Conservation (phyloP, 192 early-diverging fungal species). For the Rhizophagus sp. region DNA sequence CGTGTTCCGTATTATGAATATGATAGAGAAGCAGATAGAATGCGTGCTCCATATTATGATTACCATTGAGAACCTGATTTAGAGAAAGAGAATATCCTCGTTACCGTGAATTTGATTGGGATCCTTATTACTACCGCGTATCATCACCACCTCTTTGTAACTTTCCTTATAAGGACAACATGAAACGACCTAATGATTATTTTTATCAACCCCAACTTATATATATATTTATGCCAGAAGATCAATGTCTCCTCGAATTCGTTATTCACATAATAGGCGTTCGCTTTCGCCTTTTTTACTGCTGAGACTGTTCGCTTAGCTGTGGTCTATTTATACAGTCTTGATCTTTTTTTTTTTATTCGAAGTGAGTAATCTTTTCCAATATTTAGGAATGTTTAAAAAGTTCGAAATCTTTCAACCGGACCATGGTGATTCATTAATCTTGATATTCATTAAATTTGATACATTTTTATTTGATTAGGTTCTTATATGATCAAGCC, state of each 20-base stretch:
- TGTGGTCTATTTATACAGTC: too few relatives aligned
- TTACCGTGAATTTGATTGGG: not conserved
- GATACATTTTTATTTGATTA: too few relatives aligned
- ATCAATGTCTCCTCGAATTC: not conserved
- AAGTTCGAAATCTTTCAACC: too few relatives aligned
- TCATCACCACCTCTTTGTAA: not conserved
- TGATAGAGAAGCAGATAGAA: not conserved
- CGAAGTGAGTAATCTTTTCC: too few relatives aligned
- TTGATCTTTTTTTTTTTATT: too few relatives aligned
- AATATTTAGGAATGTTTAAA: too few relatives aligned
- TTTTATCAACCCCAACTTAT: not conserved
- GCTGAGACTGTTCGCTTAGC: not conserved
- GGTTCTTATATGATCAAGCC: too few relatives aligned
- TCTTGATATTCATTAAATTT: too few relatives aligned
- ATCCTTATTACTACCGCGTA: not conserved
- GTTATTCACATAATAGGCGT: not conserved
- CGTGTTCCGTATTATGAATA: slow-evolving; percentile 5
- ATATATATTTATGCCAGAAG: not conserved
- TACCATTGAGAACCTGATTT: not conserved
- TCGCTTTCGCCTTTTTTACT: not conserved
- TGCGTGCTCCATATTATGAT: not conserved
- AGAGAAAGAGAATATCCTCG: slow-evolving; percentile 5
- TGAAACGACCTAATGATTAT: not conserved
- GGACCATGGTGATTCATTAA: too few relatives aligned
- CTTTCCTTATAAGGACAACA: not conserved